Evolutionary conservation across 805 yeast genomes (phyloP), one percentile per base, ranked within the genome.

Genomic region (Priceomyces medius): DNA sequence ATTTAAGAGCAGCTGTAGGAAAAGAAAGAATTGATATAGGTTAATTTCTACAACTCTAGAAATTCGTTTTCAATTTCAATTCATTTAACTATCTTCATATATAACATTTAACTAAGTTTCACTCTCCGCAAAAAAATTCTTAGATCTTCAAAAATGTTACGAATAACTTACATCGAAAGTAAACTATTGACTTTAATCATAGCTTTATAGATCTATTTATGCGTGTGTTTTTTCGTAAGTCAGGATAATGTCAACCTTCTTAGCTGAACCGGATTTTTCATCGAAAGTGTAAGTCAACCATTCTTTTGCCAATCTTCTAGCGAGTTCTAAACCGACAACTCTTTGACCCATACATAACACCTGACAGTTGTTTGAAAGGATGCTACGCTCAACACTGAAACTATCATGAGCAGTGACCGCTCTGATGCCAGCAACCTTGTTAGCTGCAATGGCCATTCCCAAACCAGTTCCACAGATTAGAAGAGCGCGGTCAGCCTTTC

Each of bases 391-490:
- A 16, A 72, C 76, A 31, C 71, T 61, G 56, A 71, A 71, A 4
- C 71, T 62, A 48, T 72, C 77, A 43, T 71, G 76, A 3, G 76
- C 77, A 17, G 77, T 72, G 7, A 67, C 76, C 1, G 77, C 77
- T 35, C 77, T 55, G 40, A 72, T 70, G 8, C 76, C 76, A 2
- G 59, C 50, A 16, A 72, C 77, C 48, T 72, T 72, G 55, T 72
- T 73, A 10, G 77, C 77, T 28, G 71, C 56, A 37, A 73, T 62
- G 10, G 76, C 75, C n/a, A 73, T 76, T 0, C 77, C 77, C 26
- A 73, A 57, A 1, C 77, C 77, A 7, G 77, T 73, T 3, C 77
- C 77, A 50, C 77, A 73, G 46, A 73, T 64, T 31, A 73, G 53
- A 20, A 73, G 61, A 8, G 68, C 78, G 18, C 78, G 53, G 43